Evolutionary conservation across 805 yeast species (phyloP), one percentile per base, ranked within the genome.

Genomic region (Wickerhamomyces sydowiorum): DNA sequence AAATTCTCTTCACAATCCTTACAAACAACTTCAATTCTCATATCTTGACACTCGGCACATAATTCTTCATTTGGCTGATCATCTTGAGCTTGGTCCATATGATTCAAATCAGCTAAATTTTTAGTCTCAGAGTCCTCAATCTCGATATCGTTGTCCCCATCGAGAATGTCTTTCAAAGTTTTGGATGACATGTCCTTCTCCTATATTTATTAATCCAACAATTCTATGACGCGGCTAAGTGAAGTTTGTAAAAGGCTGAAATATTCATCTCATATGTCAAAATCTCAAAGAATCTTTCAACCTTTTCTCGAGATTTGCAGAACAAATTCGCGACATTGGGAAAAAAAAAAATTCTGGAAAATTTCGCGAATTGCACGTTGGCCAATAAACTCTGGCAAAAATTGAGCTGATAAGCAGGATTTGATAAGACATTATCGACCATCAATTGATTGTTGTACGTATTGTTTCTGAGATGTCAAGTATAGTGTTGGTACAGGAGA

Each of bases 1-100:
- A 80, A 84, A 14, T 67, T 67, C 52, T 84, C 91, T 32, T 73
- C 76, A 61, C 93, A 84, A 43, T 70, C 70, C 25, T 62, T 54
- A 59, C 93, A 84, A 29, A 66, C 59, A n/a, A 80, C 59, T 50
- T 81, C 86, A 4, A 75, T 65, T 18, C 86, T 82, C 78, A 80
- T 86, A 55, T 83, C 87, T 29, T 75, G 75, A 58, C 93, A 84
- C 49, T 84, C 91, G 15, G 78, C 70, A 59, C 93, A 85, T 33
- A 73, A 61, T 10, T 60, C 52, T 13, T 70, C 61, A 54, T 70
- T 68, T 29, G 50, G 60, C 5, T 53, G 60, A 1, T 53, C 47
- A 10, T 48, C 53, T 7, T 51, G 57, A 19, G 45, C 51, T 5
- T 44, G 46, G 14, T 49, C 51, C 20, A 41, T 42, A 25, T 43